A percentile compares a stretch with the other conserved stretches of the same genome.
phyloP scores from a whole-genome alignment of 495 filamentous ascomycete genomes.

The Penicillium riverlandense region DNA sequence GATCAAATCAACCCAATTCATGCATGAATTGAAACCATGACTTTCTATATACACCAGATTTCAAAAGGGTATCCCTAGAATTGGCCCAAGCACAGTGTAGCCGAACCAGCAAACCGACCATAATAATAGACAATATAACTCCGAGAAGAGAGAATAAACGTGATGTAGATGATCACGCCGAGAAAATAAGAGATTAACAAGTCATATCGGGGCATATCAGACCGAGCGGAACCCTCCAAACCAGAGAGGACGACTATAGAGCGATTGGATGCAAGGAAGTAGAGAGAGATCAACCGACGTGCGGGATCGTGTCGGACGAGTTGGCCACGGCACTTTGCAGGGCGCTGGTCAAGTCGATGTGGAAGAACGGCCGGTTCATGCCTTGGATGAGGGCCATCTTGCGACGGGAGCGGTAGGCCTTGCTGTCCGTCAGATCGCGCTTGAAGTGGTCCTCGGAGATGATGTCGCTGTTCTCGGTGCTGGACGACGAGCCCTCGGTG shows the following conservation, averaged over 20 bases:
- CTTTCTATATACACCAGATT: no score
- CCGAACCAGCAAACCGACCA: neutral
- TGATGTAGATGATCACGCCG: slow-evolving; percentile 12
- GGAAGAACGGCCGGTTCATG: slow-evolving; percentile 86
- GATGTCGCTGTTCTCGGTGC: slow-evolving; percentile 19
- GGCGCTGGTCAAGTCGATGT: slow-evolving; percentile 87
- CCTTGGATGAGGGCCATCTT: slow-evolving; percentile 70
- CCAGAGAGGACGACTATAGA: neutral
- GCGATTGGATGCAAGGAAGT: slow-evolving; percentile 3
- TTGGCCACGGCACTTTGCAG: slow-evolving; percentile 84
- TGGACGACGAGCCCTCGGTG: slow-evolving; percentile 16
- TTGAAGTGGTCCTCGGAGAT: slow-evolving; percentile 36
- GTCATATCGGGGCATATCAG: slow-evolving; percentile 10
- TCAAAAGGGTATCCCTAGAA: slow-evolving; percentile 10
- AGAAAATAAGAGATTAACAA: slow-evolving; percentile 8
- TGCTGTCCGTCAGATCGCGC: slow-evolving; percentile 37
- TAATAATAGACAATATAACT: neutral
- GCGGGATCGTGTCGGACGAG: slow-evolving; percentile 25
- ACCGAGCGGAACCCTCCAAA: slow-evolving; percentile 2
- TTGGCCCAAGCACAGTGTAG: neutral
- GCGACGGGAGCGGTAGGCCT: slow-evolving; percentile 32
- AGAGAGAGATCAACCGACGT: slow-evolving; percentile 2
- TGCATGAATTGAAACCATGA: no score
- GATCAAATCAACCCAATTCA: no score
- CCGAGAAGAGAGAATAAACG: neutral